Conservation (phyloP, 1,284 basidiomycete genomes). For the Mycena sp. region DNA sequence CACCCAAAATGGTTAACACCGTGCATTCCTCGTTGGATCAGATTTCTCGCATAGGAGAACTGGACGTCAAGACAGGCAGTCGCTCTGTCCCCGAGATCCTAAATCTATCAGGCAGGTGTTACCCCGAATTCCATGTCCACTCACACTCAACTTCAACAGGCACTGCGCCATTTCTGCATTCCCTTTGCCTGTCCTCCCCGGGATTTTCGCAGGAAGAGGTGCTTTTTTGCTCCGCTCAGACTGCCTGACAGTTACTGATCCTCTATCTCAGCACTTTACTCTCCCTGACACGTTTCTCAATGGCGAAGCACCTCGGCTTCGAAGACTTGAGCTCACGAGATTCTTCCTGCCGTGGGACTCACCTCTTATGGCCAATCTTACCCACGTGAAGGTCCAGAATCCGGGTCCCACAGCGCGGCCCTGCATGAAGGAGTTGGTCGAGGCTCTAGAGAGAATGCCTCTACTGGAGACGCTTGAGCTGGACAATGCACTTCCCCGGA, state of each 20-base stretch:
- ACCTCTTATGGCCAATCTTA: slow-evolving; percentile 38
- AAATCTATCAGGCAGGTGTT: slow-evolving; percentile 12
- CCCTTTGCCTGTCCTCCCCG: slow-evolving; percentile 14
- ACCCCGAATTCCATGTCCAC: neutral
- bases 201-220: slow-evolving; percentile 4
- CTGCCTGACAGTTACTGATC: slow-evolving; percentile 9
- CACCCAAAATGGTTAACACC: slow-evolving; percentile 27
- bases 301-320: slow-evolving; percentile 40
- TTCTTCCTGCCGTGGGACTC: slow-evolving; percentile 42
- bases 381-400: slow-evolving; percentile 31
- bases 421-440: slow-evolving; percentile 33
- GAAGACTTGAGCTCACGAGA: slow-evolving; percentile 39
- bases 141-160: neutral
- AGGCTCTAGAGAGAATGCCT: slow-evolving; percentile 42
- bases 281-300: slow-evolving; percentile 35
- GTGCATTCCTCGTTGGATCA: slow-evolving; percentile 35
- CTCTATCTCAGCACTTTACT: slow-evolving; percentile 18
- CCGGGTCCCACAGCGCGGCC: slow-evolving; percentile 34
- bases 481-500: slow-evolving; percentile 39
- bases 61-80: slow-evolving; percentile 31
- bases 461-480: slow-evolving; percentile 42
- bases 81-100: slow-evolving; percentile 22
- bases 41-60: slow-evolving; percentile 32
- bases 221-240: slow-evolving; percentile 3
- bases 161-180: slow-evolving; percentile 20